Evolutionary conservation across 106 monocot genomes (phyloP).

Genomic region (Vanilla planifolia): DNA sequence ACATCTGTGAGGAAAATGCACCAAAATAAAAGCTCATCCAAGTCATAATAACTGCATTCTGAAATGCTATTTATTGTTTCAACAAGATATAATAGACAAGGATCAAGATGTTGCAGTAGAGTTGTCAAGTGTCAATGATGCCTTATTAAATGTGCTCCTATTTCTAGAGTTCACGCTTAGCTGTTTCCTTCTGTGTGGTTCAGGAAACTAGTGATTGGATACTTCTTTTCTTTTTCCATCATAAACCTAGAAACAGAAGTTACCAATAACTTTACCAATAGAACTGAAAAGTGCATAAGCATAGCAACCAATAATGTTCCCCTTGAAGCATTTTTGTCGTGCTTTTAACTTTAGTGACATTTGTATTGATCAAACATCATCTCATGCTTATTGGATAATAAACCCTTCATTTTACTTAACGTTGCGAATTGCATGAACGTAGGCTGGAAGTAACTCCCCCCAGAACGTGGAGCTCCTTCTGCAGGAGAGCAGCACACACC

Average conservation of each 20-base stretch:
- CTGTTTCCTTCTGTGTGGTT: constrained; percentile 9
- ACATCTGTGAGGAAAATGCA: background rate
- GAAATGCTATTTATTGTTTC: background rate
- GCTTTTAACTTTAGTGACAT: too few species aligned
- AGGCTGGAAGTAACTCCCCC: constrained; percentile 91
- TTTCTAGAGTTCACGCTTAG: too few species aligned
- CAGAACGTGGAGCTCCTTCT: constrained; percentile 95
- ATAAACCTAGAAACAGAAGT: background rate
- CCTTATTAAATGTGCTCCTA: too few species aligned
- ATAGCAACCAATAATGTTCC: background rate
- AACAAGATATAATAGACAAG: constrained; percentile 19
- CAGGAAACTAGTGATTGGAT: background rate
- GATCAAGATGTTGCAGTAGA: too few species aligned
- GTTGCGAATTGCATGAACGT: background rate
- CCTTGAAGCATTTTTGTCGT: too few species aligned
- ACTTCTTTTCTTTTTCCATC: background rate
- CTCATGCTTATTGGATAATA: too few species aligned
- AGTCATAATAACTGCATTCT: constrained; percentile 1
- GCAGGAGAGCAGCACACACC: constrained; percentile 97
- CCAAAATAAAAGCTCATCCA: background rate
- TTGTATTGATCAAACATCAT: too few species aligned
- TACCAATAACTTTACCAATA: background rate
- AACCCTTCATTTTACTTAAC: background rate
- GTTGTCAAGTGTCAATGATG: too few species aligned
- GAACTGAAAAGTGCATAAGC: background rate